Evolutionary conservation across 1,284 basidiomycete species (phyloP), one percentile per base, ranked within the genome.

Genomic region (Macrocystidia cucumis): DNA sequence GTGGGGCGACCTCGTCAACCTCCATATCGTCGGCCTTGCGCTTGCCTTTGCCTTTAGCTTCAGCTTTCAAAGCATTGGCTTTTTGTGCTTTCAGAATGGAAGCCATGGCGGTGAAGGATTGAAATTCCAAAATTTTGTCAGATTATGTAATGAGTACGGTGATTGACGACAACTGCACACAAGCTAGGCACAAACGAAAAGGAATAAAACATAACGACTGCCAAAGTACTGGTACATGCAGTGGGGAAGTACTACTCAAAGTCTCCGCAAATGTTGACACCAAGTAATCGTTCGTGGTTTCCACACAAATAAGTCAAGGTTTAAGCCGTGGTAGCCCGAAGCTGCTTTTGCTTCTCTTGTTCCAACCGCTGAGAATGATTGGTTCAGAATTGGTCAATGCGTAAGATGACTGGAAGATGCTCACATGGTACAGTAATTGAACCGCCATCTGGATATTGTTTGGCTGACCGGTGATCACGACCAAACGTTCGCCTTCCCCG

Each of bases 401-500:
- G 39, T 24, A 14, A 13, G 43, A 14, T 34, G 18, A 25, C n/a
- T 29, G 18, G 27, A 34, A 31, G 20, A 26, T 13, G 73, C 86
- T 42, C 56, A 90, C 86, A 54, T 90, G 82, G 59, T 97, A 97
- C 49, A 99, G 67, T 49, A 98, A 59, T 49, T 90, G 83, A 18
- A 99, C 91, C 3, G 96, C 96, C 75, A 92, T 89, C 59, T 97
- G 92, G 45, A 99, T 97, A 54, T 95, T 93, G 4, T 78, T 70
- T 2, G 92, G 91, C 49, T 87, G 85, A 5, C 96, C 96, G 9
- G 91, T 95, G 49, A 96, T 96, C 32, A 91, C 91, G 5, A 97
- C 91, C 50, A 97, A 60, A 47, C 93, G 66, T 60, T 97, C 93
- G 37, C 86, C 79, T 50, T 87, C 84, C 22, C 76, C 73, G 14